phyloP scores from a whole-genome alignment of 257 asterid genomes.

The Solanum lycopersicoides region DNA sequence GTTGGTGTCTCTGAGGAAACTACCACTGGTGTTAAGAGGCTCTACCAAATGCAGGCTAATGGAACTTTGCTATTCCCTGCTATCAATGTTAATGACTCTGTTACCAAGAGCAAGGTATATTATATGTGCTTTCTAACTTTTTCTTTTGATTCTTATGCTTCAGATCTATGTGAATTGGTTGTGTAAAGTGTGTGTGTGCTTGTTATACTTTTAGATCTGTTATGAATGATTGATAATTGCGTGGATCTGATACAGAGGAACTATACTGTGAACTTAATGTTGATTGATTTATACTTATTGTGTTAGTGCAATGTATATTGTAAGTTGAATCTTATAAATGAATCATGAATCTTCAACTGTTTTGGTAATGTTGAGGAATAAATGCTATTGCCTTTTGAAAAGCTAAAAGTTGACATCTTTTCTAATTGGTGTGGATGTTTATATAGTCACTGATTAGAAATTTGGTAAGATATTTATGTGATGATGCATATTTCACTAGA shows the following conservation, averaged over 20 bases:
- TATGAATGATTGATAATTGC: neutral
- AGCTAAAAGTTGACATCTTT: neutral
- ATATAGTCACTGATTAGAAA: neutral
- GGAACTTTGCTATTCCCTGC: conserved; percentile 80
- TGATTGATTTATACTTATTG: neutral
- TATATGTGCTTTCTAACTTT: neutral
- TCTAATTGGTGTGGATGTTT: neutral
- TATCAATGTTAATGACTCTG: conserved; percentile 63
- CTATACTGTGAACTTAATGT: neutral
- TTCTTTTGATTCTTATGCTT: neutral
- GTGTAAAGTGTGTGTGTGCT: neutral
- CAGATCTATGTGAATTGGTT: neutral
- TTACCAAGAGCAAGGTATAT: conserved; percentile 90
- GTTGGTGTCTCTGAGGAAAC: conserved; percentile 95
- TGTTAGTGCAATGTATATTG: neutral
- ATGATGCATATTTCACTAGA: neutral
- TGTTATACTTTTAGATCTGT: neutral
- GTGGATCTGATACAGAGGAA: neutral
- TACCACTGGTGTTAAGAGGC: conserved; percentile 88
- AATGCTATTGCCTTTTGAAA: neutral
- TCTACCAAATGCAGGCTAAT: conserved; percentile 79
- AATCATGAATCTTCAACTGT: neutral
- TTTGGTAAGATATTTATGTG: neutral
- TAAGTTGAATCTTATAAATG: neutral
- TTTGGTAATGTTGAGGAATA: neutral